These are phyloP conservation scores for Penicillium atrosanguineum DNA, from an alignment of 495 filamentous ascomycete species.

Conservation along the genomic window DNA sequence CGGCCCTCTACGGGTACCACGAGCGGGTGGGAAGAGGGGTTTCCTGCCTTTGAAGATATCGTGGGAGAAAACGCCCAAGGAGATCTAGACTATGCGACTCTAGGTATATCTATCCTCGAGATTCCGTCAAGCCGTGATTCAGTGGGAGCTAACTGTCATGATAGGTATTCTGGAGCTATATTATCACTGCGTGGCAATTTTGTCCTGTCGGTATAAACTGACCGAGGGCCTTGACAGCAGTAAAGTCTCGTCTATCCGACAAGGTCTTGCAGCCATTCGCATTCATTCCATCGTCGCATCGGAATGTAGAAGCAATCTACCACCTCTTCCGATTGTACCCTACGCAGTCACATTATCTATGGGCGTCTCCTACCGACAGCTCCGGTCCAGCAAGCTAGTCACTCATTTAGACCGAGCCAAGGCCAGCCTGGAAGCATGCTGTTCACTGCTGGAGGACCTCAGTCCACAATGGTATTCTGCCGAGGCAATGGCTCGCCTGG, in stretches of 20 bases:
- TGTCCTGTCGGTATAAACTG: constrained; percentile 52
- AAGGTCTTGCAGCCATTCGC: constrained; percentile 62
- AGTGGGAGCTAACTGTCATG: not conserved
- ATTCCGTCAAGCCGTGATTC: not conserved
- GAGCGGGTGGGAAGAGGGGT: constrained; percentile 52
- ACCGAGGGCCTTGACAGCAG: constrained; percentile 24
- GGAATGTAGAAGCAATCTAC: constrained; percentile 51
- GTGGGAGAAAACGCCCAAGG: constrained; percentile 46
- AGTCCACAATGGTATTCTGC: constrained; percentile 62
- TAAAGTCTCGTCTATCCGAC: constrained; percentile 55
- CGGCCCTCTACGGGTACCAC: constrained; percentile 50
- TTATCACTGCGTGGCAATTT: constrained; percentile 68
- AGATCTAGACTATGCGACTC: constrained; percentile 29
- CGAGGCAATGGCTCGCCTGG: constrained; percentile 58
- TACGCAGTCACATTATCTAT: constrained; percentile 67
- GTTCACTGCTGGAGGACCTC: constrained; percentile 52
- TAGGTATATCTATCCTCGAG: constrained; percentile 16
- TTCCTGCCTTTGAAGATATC: constrained; percentile 67
- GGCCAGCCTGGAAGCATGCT: constrained; percentile 57
- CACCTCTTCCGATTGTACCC: constrained; percentile 63
- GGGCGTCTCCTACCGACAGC: constrained; percentile 68
- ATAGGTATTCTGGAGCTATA: constrained; percentile 63
- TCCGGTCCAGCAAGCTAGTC: constrained; percentile 62
- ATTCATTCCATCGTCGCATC: constrained; percentile 59
- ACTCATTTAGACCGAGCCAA: constrained; percentile 62